phyloP scores from a whole-genome alignment of 805 yeast genomes.

The Suhomyces vadensis region DNA sequence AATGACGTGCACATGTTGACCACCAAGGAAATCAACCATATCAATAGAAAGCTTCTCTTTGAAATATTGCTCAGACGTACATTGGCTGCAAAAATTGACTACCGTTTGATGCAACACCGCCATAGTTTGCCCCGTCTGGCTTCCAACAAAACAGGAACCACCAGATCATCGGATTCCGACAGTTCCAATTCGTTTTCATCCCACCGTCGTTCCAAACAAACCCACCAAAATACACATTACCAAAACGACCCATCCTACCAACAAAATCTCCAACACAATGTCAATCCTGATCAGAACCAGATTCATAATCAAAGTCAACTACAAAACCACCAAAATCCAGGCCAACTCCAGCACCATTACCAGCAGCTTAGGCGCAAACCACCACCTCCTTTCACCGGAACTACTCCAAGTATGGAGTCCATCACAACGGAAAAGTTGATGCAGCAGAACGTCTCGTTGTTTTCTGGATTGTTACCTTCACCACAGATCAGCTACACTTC shows the following conservation, averaged over 20 bases:
- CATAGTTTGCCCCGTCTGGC: neutral
- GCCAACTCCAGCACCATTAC: neutral
- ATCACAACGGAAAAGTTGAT: constrained; percentile 30
- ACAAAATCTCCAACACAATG: no score
- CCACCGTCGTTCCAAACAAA: no score
- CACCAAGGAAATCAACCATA: constrained; percentile 25
- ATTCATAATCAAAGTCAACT: neutral
- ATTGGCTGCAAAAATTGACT: constrained; percentile 42
- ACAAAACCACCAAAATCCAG: neutral
- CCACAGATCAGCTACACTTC: constrained; percentile 39
- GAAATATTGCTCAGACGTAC: constrained; percentile 43
- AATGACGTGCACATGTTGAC: constrained; percentile 23
- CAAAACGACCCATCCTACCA: no score
- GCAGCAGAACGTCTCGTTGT: constrained; percentile 31
- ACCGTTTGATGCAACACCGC: constrained; percentile 27
- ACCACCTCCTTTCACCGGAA: neutral
- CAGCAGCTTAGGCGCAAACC: neutral
- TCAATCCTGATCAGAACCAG: no score
- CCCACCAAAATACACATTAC: no score
- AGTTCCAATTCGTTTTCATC: no score
- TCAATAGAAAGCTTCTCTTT: constrained; percentile 33
- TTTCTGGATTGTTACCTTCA: constrained; percentile 38
- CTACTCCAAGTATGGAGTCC: constrained; percentile 14
- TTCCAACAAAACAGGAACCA: no score
- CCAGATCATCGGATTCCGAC: no score